Base-by-base conservation (phyloP, 2,329 filamentous ascomycete genomes). In the Colletotrichum sublineola region DNA sequence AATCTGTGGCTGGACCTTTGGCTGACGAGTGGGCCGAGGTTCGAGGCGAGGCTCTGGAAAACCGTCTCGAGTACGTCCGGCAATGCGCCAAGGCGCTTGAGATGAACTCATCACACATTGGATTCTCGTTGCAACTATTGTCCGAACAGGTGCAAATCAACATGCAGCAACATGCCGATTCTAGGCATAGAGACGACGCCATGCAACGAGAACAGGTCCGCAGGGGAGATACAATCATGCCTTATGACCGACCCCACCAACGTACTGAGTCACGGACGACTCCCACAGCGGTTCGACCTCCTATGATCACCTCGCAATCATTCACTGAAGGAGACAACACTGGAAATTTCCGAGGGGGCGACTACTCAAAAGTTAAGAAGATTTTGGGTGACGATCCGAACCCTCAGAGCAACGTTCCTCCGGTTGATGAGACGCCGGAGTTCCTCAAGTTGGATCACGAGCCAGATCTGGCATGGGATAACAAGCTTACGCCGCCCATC, bases 11-110 rank as follows among this genome's bases (percentile, higher is more conserved):
- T 7, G 94, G 94, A 11, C 96, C 96, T 7, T 83, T 99, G 55
- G 94, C 93, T 11, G 96, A 99, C 79, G 96, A 99, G 82, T 99
- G 96, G 96, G 91, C 95, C 5, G 95, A 97, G 80, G 87, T 95
- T n/a, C 91, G 95, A 55, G 94, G 95, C 1, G 94, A 97, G 79
- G 93, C 95, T 9, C 86, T 99, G 40, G 96, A 98, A 78, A 94
- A 94, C 75, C 91, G 96, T 31, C 83, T 98, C 36, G 93, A 93
- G 75, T 92, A 93, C 74, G 94, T 98, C 71, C 90, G 93, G 64
- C 87, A 90, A 71, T 93, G 94, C 73, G 91, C 92, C 12, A 90
- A 93, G 76, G 93, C 96, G 58, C 86, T 99, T 24, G 95, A 98
- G 80, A 93, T 92, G 29, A 95, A 94, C 77, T 93, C 95, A 15